Evolutionary conservation across 371 early-diverging fungal species (phyloP), one percentile per base, ranked within the genome.

Genomic region (Mucor indicus): DNA sequence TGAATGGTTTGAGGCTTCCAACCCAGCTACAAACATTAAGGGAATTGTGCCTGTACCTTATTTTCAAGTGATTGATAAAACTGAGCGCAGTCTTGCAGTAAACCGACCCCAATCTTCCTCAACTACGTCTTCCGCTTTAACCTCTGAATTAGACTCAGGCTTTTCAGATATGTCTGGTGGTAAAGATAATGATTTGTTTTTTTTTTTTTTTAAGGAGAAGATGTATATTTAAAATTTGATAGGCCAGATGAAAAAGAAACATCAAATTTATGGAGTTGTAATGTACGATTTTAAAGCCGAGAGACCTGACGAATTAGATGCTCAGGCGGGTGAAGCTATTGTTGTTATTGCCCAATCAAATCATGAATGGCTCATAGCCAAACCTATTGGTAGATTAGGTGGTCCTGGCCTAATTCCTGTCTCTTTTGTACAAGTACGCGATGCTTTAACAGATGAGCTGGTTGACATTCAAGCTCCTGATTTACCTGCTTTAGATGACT

Each of bases 311-410:
- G 92, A 92, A 75, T 72, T 90, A 17, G 75, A 86, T 7, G 84
- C 86, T 25, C 68, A 71, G 55, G 78, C 76, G 15, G 90, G 86
- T 23, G 90, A 91, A 60, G 77, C 79, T 2, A 79, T 92, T 51
- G 73, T 90, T 29, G 80, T 92, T 17, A 82, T 90, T 55, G 92
- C 91, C 11, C 85, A 87, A 46, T 84, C 85, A 36, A 87, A 83
- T 44, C 72, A 77, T 16, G 92, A 90, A 56, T 92, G 92, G 92
- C 82, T 85, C 53, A 83, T 92, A 16, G 92, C 87, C 22, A 88
- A 87, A 57, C 85, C 83, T 11, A 80, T 84, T 44, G 77, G 76
- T 21, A 62, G 83, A 17, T 64, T 82, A 17, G 84, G 84, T 11
- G 82, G 80, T 4, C 86, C 89, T 10, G 92, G 91, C 6, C 63